Base-by-base conservation (phyloP, 257 asterid genomes). In the Solanum peruvianum region DNA sequence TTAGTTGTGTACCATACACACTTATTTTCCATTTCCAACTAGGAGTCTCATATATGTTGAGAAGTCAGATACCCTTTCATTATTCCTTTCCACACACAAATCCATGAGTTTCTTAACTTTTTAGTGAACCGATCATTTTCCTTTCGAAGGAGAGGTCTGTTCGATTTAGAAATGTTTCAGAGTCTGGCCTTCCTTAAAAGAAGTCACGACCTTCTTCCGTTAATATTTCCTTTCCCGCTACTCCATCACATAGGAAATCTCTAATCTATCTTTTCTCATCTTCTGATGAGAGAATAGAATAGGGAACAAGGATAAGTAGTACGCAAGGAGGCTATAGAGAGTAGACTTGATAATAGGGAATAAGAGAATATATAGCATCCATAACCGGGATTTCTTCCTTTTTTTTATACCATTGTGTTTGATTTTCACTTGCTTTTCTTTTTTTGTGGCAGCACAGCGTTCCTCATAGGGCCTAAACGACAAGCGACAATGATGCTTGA, bases 401-500 rank as follows among this genome's bases (percentile, higher is more conserved):
- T 76, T 75, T 41, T 76, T 6, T 41, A 10, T 44, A 14, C 39
- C 66, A 45, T 78, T 78, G 69, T 83, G 44, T 27, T 67, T 85
- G 66, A 37, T 83, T 77, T 88, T 92, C 88, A 93, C 69, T 86
- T 73, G 58, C 83, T 83, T 69, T 75, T 27, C 16, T 14, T 76
- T 88, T 92, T 88, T 87, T 89, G 92, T 93, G 96, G 93, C 99
- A 97, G 99, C 98, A 97, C 99, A 95, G 98, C 93, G 87, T 97
- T 97, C 88, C 98, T 97, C 64, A 95, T 97, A 87, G 99, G 99
- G 87, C 99, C 99, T 88, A 94, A 94, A 93, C 91, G 99, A 89
- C 99, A 97, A 92, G 92, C 91, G 87, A 91, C 99, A 29, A 93
- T 97, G 99, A 97, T 97, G 99, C 95, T 97, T 84, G 99, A 97